A percentile compares a stretch with the other conserved stretches of the same genome.
Conservation (phyloP, 1,284 basidiomycete genomes). For the Sporisorium sorghi region DNA sequence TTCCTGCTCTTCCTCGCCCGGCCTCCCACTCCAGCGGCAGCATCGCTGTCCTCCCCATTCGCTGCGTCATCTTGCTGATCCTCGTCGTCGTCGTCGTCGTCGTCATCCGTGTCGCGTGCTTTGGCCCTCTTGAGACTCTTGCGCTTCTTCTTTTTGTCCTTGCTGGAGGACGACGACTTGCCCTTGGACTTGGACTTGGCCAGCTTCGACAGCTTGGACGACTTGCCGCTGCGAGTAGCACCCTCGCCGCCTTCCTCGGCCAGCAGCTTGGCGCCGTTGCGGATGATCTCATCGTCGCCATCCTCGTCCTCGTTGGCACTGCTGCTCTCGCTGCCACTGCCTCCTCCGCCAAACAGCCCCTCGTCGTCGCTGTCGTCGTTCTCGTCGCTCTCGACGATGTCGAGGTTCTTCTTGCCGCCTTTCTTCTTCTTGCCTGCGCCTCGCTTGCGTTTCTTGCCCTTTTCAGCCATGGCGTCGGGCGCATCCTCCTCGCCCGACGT, state of each 20-base stretch:
- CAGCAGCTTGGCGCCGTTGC: conserved; percentile 37
- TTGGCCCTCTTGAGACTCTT: conserved; percentile 49
- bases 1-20: conserved; percentile 30
- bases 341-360: conserved; percentile 32
- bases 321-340: conserved; percentile 31
- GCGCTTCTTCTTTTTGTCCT: conserved; percentile 42
- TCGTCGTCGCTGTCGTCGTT: conserved; percentile 28
- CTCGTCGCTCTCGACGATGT: conserved; percentile 35
- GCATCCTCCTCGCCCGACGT: conserved; percentile 52
- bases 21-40: conserved; percentile 14
- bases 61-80: too few species aligned
- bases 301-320: conserved; percentile 43
- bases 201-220: conserved; percentile 25
- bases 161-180: conserved; percentile 19
- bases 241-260: conserved; percentile 39
- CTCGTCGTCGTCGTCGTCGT: conserved; percentile 18
- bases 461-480: conserved; percentile 36
- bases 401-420: conserved; percentile 34
- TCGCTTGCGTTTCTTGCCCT: conserved; percentile 38
- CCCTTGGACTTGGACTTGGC: conserved; percentile 24
- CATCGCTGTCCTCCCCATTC: conserved; percentile 24
- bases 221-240: conserved; percentile 17
- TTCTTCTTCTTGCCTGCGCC: conserved; percentile 43
- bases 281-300: conserved; percentile 53
- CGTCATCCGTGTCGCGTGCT: conserved; percentile 30